Evolutionary conservation across 306 rosid genomes (phyloP).

Genomic region (Gillenia trifoliata): DNA sequence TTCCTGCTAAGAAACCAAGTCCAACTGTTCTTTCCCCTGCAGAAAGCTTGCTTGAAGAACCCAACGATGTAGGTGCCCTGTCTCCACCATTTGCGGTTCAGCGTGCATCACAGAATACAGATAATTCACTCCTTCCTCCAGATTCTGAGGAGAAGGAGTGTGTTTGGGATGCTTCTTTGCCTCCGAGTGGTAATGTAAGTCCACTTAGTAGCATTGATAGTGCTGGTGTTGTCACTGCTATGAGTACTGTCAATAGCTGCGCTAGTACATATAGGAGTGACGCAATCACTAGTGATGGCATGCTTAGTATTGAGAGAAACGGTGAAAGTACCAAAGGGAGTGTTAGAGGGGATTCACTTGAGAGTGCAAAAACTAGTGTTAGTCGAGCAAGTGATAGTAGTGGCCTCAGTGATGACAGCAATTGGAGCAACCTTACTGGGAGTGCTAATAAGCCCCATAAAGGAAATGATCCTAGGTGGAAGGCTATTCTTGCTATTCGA

Average conservation of each 20-base stretch:
- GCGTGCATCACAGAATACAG: slow-evolving; percentile 64
- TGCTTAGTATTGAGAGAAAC: slow-evolving; percentile 87
- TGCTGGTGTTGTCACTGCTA: slow-evolving; percentile 79
- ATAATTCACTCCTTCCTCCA: slow-evolving; percentile 52
- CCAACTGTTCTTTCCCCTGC: slow-evolving; percentile 54
- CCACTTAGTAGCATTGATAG: slow-evolving; percentile 97
- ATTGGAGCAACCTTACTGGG: slow-evolving; percentile 96
- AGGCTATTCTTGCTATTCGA: slow-evolving; percentile 94
- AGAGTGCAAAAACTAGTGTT: slow-evolving; percentile 89
- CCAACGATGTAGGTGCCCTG: slow-evolving; percentile 42
- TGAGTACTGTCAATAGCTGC: slow-evolving; percentile 91
- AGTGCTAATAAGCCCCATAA: slow-evolving; percentile 99
- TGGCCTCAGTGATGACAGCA: slow-evolving; percentile 95
- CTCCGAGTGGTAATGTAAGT: slow-evolving; percentile 98
- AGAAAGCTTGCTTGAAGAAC: slow-evolving; percentile 60
- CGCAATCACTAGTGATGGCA: slow-evolving; percentile 71
- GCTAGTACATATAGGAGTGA: slow-evolving; percentile 88
- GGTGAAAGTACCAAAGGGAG: slow-evolving; percentile 78
- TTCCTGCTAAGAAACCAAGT: slow-evolving; percentile 59
- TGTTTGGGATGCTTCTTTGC: slow-evolving; percentile 99
- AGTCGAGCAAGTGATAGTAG: slow-evolving; percentile 94
- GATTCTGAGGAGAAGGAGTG: slow-evolving; percentile 93
- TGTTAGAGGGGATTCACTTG: slow-evolving; percentile 89
- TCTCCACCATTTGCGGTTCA: slow-evolving; percentile 52
- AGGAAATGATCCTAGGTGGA: slow-evolving; percentile 99